phyloP scores from a whole-genome alignment of 306 rosid genomes.

The Purshia tridentata region DNA sequence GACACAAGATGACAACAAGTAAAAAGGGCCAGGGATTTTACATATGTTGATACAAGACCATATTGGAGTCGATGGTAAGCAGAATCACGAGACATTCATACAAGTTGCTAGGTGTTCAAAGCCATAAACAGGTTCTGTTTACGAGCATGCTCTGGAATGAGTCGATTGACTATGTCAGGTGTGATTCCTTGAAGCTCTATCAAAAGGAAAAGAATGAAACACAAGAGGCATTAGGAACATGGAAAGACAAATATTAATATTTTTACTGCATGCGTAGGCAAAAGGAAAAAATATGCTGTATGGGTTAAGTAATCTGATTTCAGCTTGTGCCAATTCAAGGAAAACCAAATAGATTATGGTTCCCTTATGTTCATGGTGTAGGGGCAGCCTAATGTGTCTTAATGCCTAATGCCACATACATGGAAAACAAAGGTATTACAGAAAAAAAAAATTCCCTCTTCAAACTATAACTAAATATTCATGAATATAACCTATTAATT shows the following conservation, averaged over 20 bases:
- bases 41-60: conserved; percentile 9
- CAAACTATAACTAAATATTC: background rate
- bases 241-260: background rate
- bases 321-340: background rate
- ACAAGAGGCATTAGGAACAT: conserved; percentile 3
- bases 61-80: conserved; percentile 15
- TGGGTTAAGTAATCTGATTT: background rate
- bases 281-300: background rate
- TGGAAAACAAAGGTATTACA: background rate
- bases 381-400: background rate
- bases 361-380: background rate
- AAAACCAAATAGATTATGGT: background rate
- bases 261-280: background rate
- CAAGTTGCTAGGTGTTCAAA: conserved; percentile 64
- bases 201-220: conserved; percentile 9
- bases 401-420: background rate
- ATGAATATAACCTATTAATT: background rate
- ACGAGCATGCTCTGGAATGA: conserved; percentile 95
- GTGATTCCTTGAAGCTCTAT: conserved; percentile 90
- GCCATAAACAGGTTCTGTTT: conserved; percentile 98
- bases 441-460: background rate
- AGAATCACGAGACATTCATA: conserved; percentile 13
- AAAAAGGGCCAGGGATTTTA: conserved; percentile 3
- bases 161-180: conserved; percentile 61
- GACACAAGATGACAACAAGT: conserved; percentile 23